These are phyloP conservation scores for Nicotiana knightiana DNA, from an alignment of 257 asterid species.

Conservation along the genomic window DNA sequence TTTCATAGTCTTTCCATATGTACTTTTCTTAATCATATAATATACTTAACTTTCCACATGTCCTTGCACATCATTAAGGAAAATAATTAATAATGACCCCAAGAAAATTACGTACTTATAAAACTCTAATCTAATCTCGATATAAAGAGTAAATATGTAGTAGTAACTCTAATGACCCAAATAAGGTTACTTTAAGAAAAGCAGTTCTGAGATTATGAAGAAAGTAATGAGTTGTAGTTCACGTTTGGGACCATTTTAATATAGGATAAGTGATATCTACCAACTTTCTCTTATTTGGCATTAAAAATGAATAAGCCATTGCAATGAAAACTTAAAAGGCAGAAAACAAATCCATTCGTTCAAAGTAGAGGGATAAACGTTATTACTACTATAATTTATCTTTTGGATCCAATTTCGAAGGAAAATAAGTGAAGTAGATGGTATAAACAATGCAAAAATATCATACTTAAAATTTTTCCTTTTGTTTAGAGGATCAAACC, in stretches of 20 bases:
- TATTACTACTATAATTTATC: too few species aligned
- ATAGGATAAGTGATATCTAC: background rate
- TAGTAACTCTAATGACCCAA: too few species aligned
- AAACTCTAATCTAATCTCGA: background rate
- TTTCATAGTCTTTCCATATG: background rate
- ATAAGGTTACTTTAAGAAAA: background rate
- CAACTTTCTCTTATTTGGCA: background rate
- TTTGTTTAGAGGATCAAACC: too few species aligned
- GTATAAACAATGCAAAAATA: too few species aligned
- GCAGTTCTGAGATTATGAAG: background rate
- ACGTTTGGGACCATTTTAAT: slow-evolving; percentile 3
- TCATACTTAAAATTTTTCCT: too few species aligned
- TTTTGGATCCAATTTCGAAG: background rate
- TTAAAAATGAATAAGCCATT: background rate
- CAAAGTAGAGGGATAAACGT: background rate
- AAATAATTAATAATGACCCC: background rate
- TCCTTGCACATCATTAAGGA: background rate
- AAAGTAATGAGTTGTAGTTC: background rate
- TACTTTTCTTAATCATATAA: background rate
- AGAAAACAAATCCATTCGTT: background rate
- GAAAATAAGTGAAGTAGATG: background rate
- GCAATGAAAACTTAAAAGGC: background rate
- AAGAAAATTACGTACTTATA: background rate
- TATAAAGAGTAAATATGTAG: background rate
- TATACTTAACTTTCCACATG: background rate